A percentile compares a stretch with the other conserved stretches of the same genome.
phyloP scores from a whole-genome alignment of 345 rosid genomes.

The Citrus medica region DNA sequence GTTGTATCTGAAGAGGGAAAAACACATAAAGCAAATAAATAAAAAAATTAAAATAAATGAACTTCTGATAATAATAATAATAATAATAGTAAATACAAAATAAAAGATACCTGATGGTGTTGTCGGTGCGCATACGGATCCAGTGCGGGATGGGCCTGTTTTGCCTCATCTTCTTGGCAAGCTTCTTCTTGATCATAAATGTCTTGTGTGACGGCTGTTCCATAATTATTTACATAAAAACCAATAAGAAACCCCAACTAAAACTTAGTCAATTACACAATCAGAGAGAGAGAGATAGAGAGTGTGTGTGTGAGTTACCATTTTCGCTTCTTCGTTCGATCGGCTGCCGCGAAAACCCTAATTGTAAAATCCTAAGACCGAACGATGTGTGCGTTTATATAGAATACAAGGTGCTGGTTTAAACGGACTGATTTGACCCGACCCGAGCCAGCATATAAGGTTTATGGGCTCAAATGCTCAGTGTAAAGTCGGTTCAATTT shows the following conservation, averaged over 20 bases:
- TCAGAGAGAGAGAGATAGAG: background rate
- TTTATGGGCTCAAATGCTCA: background rate
- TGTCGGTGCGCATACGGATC: conserved; percentile 69
- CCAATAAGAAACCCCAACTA: background rate
- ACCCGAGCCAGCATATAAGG: no score
- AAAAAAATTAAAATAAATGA: background rate
- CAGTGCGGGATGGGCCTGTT: conserved; percentile 75
- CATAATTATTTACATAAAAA: background rate
- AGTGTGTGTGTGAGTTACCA: background rate
- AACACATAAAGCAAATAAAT: background rate
- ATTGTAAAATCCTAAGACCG: background rate
- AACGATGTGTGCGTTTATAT: background rate
- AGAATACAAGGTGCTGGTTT: background rate
- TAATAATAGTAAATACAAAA: no score
- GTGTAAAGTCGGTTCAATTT: no score
- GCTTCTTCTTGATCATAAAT: conserved; percentile 71
- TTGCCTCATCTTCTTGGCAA: conserved; percentile 83
- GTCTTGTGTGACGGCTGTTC: conserved; percentile 93
- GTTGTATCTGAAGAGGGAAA: background rate
- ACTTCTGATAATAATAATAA: no score
- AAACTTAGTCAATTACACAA: background rate
- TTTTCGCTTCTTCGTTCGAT: conserved; percentile 13
- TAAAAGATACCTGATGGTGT: conserved; percentile 49
- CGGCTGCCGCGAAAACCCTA: conserved; percentile 3
- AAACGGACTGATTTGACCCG: background rate